Base-by-base conservation (phyloP, 805 yeast species). In the Starmerella sp. region DNA sequence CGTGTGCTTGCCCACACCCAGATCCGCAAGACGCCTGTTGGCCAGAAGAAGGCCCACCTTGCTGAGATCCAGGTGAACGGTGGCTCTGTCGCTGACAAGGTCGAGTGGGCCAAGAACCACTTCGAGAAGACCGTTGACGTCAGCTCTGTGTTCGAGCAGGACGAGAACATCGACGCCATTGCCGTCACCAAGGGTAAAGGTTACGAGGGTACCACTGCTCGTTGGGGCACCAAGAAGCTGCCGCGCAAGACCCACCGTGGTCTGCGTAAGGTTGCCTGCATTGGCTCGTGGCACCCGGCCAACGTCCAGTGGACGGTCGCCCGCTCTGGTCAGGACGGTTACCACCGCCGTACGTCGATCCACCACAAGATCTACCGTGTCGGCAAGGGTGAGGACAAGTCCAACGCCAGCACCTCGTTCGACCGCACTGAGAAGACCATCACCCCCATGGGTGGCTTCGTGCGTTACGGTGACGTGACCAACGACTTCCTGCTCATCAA, bases 181-280 rank as follows among this genome's bases (percentile, higher is more conserved):
- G 99, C 97, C 73, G 95, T 93, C 73, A 93, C 98, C 85, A 91
- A 86, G 84, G 99, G 99, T 93, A 96, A 93, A 83, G 99, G 99
- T 84, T 90, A 86, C 88, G 98, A 93, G 81, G 99, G 99, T 90
- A 97, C 91, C 73, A 93, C 99, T 82, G 96, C 90, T 89, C 88
- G 99, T 87, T 93, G 97, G 97, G 99, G 99, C 76, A 93, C 98
- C 86, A 95, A 90, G 90, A 90, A 86, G 84, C 82, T 93, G 70
- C 98, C 99, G 80, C 89, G 99, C 83, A 93, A 93, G 95, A 93
- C 99, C 77, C 99, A 93, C 80, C 90, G 97, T 86, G 99, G 99
- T 91, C 82, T 91, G 76, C 89, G 99, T 85, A 93, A 93, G 88
- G 99, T 93, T 79, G 99, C 98, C 74, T 93, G 99, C 88, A 93